Percentiles rank a stretch among this genome's conserved stretches.
Evolutionary conservation across 1,284 basidiomycete species (phyloP).

Genomic region (Trichosporon asahii): DNA sequence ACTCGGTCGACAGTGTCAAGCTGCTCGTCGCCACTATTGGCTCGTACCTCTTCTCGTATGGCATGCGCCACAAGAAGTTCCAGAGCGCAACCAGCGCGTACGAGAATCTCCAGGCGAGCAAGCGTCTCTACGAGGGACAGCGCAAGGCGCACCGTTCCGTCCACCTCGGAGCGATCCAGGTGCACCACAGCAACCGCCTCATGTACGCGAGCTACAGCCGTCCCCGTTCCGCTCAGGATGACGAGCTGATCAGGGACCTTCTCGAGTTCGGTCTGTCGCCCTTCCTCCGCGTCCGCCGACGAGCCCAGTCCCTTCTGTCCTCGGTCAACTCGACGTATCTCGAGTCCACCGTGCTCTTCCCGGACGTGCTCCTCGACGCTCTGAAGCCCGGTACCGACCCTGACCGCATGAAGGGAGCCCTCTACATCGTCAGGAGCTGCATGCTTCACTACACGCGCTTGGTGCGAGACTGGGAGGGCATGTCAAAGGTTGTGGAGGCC

Average conservation of each 20-base stretch:
- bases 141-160: conserved; percentile 45
- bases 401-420: conserved; percentile 91
- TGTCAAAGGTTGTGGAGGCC: conserved; percentile 64
- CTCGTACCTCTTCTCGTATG: conserved; percentile 45
- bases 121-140: conserved; percentile 46
- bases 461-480: conserved; percentile 63
- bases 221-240: conserved; percentile 72
- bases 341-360: conserved; percentile 69
- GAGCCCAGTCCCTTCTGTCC: conserved; percentile 41
- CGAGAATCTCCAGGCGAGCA: conserved; percentile 36
- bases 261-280: conserved; percentile 80
- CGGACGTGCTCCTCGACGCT: conserved; percentile 70
- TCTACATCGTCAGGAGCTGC: conserved; percentile 67
- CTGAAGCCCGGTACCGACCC: conserved; percentile 75
- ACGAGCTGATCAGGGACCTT: conserved; percentile 71
- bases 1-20: conserved; percentile 85
- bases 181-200: conserved; percentile 45
- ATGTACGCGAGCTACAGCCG: conserved; percentile 62
- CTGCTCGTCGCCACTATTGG: conserved; percentile 53
- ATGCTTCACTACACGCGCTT: conserved; percentile 39
- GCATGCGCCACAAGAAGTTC: conserved; percentile 47
- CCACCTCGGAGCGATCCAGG: conserved; percentile 39
- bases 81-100: conserved; percentile 36
- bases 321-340: conserved; percentile 65
- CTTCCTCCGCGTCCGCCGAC: conserved; percentile 63